Evolutionary conservation across 163 green algal species (phyloP), one percentile per base, ranked within the genome.

Genomic region (Chlorella variabilis): DNA sequence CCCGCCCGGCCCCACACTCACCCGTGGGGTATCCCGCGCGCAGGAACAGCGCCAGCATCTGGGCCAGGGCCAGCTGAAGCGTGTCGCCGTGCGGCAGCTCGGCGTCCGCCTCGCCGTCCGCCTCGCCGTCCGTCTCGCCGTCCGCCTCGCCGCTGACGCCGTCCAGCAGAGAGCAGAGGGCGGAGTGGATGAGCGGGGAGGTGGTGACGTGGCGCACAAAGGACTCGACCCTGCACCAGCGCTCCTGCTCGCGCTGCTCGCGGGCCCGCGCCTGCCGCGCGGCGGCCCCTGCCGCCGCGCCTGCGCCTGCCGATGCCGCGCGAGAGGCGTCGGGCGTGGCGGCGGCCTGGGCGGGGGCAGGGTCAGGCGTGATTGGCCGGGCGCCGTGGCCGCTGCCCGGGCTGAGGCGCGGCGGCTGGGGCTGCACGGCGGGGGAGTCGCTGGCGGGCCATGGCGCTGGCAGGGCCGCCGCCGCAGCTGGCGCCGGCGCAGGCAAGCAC

Each of bases 1-100:
- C n/a, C n/a, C n/a, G n/a, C n/a, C n/a, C n/a, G n/a, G n/a, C n/a
- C 45, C 45, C 45, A 21, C 34, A 39, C 76, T n/a, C 63, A 82
- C 76, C 76, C 9, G 25, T 18, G 0, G 31, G 2, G 33, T 27
- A n/a, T 3, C 63, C 33, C 0, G 76, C 54, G 1, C 65, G 45
- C 13, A 82, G 41, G 63, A 68, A 58, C 34, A 86, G 58, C 5
- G 70, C 81, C 34, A 86, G 77, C 81, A 86, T 75, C 61, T 77
- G 58, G 7, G 81, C 68, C 42, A 86, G 69, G 1, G 81, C 78
- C 42, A 38, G 42, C 23, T 23, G 39, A 15, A 85, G 23, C 20
- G 1, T 59, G 2, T 17, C 13, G 3, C 7, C 15, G 6, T 17
- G n/a, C 1, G 34, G 29, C 59, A 67, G 59, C 7, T 9, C 59